Conservation (phyloP, 139 green algal species). For the Chlamydomonas sp. region DNA sequence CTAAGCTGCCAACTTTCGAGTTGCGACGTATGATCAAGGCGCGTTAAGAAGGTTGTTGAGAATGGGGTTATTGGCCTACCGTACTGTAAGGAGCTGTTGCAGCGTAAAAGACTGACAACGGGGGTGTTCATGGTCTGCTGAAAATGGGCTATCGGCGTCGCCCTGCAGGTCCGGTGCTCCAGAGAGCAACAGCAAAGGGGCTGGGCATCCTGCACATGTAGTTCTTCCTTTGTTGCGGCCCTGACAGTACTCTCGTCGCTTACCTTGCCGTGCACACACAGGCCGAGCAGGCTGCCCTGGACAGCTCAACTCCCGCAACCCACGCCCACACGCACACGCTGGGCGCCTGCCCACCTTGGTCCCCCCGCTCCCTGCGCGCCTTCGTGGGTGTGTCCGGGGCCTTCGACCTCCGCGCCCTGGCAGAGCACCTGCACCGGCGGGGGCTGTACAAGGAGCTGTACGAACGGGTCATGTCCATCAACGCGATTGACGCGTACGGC, state of each 20-base stretch:
- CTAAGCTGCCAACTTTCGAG: no score
- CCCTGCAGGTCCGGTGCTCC: no score
- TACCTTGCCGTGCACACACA: neutral
- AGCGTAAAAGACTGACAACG: no score
- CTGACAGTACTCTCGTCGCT: neutral
- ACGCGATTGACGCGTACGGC: neutral
- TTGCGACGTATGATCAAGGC: no score
- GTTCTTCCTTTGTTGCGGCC: no score
- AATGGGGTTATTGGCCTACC: no score
- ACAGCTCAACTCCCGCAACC: neutral
- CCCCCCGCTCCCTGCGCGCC: slow-evolving; percentile 46
- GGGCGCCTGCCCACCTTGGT: slow-evolving; percentile 63
- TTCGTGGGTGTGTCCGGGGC: slow-evolving; percentile 77
- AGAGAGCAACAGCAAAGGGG: no score
- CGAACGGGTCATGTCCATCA: slow-evolving; percentile 55
- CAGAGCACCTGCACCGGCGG: slow-evolving; percentile 83
- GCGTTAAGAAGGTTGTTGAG: no score
- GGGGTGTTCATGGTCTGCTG: no score
- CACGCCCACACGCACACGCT: neutral
- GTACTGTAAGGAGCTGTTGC: no score
- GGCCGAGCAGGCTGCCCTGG: slow-evolving; percentile 1
- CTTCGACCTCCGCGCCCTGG: slow-evolving; percentile 84
- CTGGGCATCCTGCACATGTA: no score
- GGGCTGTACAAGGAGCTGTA: slow-evolving; percentile 80
- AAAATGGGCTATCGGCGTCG: no score